Conservation (phyloP, 1,284 basidiomycete species). For the Singerocomus inundabilis region DNA sequence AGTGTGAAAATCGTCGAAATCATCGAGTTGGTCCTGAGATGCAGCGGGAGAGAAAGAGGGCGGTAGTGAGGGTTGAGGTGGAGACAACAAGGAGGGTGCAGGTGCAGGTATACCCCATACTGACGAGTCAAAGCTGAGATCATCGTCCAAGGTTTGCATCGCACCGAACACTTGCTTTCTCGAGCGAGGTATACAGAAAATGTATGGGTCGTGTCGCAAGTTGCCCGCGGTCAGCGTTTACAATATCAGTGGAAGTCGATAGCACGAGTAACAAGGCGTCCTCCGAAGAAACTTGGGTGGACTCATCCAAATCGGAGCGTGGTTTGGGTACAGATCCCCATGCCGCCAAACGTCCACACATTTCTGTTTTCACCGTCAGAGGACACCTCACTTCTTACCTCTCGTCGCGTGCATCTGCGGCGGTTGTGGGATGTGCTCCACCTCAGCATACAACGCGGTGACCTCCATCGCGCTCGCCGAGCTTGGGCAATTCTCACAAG, state of each 20-base stretch:
- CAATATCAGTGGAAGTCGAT: background rate
- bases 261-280: background rate
- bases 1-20: constrained; percentile 68
- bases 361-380: constrained; percentile 59
- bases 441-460: constrained; percentile 67
- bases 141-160: constrained; percentile 60
- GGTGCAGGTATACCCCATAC: constrained; percentile 61
- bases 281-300: background rate
- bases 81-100: constrained; percentile 35
- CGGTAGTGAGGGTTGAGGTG: constrained; percentile 25
- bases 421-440: constrained; percentile 75
- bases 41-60: constrained; percentile 28
- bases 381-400: constrained; percentile 45
- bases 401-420: constrained; percentile 68
- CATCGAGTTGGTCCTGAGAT: constrained; percentile 56
- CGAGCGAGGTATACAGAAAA: constrained; percentile 2
- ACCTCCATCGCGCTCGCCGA: constrained; percentile 62
- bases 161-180: constrained; percentile 1
- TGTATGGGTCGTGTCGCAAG: constrained; percentile 12
- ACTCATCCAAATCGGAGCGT: background rate
- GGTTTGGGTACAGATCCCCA: constrained; percentile 1
- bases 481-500: constrained; percentile 82
- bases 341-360: constrained; percentile 31
- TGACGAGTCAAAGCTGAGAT: constrained; percentile 65
- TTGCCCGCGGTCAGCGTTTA: background rate